Evolutionary conservation across 2,329 filamentous ascomycete genomes (phyloP), one percentile per base, ranked within the genome.

Genomic region (Trichoderma semiorbis): DNA sequence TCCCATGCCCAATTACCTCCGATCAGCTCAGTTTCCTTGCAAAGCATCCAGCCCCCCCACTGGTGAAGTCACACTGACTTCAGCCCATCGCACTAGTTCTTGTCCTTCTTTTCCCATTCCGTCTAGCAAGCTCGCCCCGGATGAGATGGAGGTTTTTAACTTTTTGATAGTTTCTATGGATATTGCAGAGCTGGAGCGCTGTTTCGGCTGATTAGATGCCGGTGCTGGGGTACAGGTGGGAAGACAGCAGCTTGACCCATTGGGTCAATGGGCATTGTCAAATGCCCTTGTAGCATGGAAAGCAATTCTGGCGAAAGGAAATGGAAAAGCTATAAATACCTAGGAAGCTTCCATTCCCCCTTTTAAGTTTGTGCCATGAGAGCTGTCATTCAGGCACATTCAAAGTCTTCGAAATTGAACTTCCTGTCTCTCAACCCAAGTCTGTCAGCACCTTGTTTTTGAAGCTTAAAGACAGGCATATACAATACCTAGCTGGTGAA

Each of bases 21-120:
- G 30, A 36, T 36, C 58, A n/a, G 11, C 34, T 32, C 30, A 21
- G 30, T n/a, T 28, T 18, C 32, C 18, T 24, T 16, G 6, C 64
- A 47, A 16, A 30, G 16, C 61, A 30, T 11, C 6, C 61, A 68
- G 16, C 24, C n/a, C 3, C n/a, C n/a, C 28, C 47, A 6, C 43
- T 12, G 36, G 21, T 69, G 65, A 69, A 69, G 65, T 69, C 65
- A 69, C 14, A 69, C 65, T 69, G 65, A 69, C 65, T 69, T 69
- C 65, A 69, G 34, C 53, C 18, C 18, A 11, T n/a, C 53, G 55
- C 65, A 47, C 65, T 69, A 67, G 11, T 50, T 26, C 18, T 16
- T 16, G 36, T 11, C 30, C 16, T 32, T 21, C 39, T 43, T 26
- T 34, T 58, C 36, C 16, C 14, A 30, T 26, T 18, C 24, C 50